phyloP scores from a whole-genome alignment of 2,329 filamentous ascomycete species.

The Sarocladiaceae sp. region DNA sequence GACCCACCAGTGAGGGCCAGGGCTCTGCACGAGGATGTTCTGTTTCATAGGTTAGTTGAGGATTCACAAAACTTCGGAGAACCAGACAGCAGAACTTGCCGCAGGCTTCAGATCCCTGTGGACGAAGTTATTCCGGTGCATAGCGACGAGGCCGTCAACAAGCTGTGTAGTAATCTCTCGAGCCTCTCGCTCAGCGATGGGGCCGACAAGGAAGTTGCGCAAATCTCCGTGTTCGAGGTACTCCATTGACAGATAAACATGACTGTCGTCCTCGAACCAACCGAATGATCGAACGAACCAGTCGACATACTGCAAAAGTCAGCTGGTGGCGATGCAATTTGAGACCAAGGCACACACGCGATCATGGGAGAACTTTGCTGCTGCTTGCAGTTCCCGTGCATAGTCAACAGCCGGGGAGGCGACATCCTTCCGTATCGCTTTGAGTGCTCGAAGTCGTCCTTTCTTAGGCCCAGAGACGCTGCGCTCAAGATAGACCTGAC shows the following conservation, averaged over 20 bases:
- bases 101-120: slow-evolving; percentile 16
- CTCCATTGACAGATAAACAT: slow-evolving; percentile 14
- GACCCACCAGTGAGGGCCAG: slow-evolving; percentile 14
- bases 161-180: slow-evolving; percentile 13
- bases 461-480: too few relatives aligned
- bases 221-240: slow-evolving; percentile 14
- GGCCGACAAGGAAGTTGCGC: slow-evolving; percentile 3
- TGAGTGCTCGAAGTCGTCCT: neutral
- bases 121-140: slow-evolving; percentile 16
- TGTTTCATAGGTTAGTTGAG: neutral
- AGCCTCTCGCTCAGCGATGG: slow-evolving; percentile 9
- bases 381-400: slow-evolving; percentile 1
- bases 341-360: neutral
- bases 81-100: neutral
- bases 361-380: slow-evolving; percentile 4
- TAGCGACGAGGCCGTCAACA: slow-evolving; percentile 13
- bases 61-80: neutral
- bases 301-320: slow-evolving; percentile 11
- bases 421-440: neutral
- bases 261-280: slow-evolving; percentile 12
- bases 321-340: neutral
- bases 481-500: neutral
- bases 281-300: slow-evolving; percentile 15
- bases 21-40: slow-evolving; percentile 15
- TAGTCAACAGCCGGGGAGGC: neutral